Evolutionary conservation across 768 basidiomycete genomes (phyloP).

Genomic region (Coprinopsis marcescibilis): DNA sequence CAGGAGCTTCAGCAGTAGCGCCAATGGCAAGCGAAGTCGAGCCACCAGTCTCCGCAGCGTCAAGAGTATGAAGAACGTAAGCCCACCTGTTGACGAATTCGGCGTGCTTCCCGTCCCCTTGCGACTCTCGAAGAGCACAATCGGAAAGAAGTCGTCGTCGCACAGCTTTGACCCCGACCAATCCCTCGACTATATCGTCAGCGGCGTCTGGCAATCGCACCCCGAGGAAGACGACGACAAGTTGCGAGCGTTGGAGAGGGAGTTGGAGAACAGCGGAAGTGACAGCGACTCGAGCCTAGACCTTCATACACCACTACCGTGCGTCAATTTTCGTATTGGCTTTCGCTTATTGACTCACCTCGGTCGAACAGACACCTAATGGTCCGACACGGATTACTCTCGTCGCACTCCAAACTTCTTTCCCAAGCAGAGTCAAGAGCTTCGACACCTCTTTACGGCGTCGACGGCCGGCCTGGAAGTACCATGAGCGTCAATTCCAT

Average conservation of each 20-base stretch:
- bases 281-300: conserved; percentile 54
- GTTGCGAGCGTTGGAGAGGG: conserved; percentile 14
- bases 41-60: conserved; percentile 7
- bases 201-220: conserved; percentile 11
- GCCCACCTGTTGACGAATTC: conserved; percentile 1
- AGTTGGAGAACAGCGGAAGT: conserved; percentile 16
- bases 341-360: conserved; percentile 8
- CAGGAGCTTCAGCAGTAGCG: conserved; percentile 6
- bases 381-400: conserved; percentile 61
- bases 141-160: conserved; percentile 3
- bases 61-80: conserved; percentile 12
- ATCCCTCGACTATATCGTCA: conserved; percentile 14
- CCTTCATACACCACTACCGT: conserved; percentile 66
- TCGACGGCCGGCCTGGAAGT: conserved; percentile 29
- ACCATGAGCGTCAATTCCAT: conserved; percentile 17
- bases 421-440: conserved; percentile 26
- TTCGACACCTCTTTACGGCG: conserved; percentile 12
- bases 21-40: conserved; percentile 1
- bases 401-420: conserved; percentile 58
- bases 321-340: conserved; percentile 25
- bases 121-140: conserved; percentile 6
- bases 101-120: not conserved
- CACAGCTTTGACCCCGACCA: not conserved
- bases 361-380: conserved; percentile 46
- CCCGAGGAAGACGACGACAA: conserved; percentile 12